Evolutionary conservation across 371 early-diverging fungal genomes (phyloP).

Genomic region (Lichtheimia ramosa): DNA sequence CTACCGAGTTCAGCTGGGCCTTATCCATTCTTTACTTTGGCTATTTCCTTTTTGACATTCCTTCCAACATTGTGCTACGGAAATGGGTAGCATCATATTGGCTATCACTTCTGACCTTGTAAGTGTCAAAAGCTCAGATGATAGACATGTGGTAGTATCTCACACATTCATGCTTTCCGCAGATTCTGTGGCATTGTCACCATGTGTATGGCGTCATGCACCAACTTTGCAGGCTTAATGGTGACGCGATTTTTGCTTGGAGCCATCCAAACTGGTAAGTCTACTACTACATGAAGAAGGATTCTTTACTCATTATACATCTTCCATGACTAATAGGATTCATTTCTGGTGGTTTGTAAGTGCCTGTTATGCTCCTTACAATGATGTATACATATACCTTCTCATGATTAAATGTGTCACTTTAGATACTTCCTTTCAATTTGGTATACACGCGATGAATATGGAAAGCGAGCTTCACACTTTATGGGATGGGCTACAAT

Average conservation of each 20-base stretch:
- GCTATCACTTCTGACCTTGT: conserved; percentile 22
- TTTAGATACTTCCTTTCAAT: conserved; percentile 23
- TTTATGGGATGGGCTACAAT: conserved; percentile 38
- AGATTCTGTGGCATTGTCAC: conserved; percentile 29
- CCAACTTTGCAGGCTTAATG: conserved; percentile 15
- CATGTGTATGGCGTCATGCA: conserved; percentile 20
- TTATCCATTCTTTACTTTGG: conserved; percentile 18
- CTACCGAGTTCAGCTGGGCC: conserved; percentile 17
- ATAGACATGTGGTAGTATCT: not conserved
- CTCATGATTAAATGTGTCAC: too few species aligned
- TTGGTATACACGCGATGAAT: conserved; percentile 44
- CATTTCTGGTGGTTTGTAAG: conserved; percentile 24
- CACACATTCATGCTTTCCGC: not conserved
- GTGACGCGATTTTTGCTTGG: conserved; percentile 14
- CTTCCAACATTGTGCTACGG: conserved; percentile 34
- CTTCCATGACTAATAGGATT: conserved; percentile 5
- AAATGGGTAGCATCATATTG: conserved; percentile 16
- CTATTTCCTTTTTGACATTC: conserved; percentile 32
- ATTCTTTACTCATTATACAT: not conserved
- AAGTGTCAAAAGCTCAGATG: not conserved
- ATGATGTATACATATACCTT: not conserved
- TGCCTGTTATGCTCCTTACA: not conserved
- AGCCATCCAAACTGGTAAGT: conserved; percentile 13
- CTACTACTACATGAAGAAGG: not conserved
- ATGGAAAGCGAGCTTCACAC: conserved; percentile 32